These are phyloP conservation scores for Phytophthora multivora DNA, from an alignment of 352 stramenopile genomes.

Conservation along the genomic window DNA sequence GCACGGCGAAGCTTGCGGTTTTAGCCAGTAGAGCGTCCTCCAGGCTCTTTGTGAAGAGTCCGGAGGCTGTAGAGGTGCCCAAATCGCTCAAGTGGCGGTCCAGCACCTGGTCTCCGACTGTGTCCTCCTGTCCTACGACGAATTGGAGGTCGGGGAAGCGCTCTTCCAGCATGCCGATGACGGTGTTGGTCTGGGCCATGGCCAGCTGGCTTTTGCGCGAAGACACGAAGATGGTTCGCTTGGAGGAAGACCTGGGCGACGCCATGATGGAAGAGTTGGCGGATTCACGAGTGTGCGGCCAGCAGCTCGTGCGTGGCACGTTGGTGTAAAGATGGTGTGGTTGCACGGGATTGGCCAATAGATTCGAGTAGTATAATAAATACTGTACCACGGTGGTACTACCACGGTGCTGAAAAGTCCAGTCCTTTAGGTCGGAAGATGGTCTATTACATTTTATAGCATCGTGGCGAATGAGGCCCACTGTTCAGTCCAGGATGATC, in stretches of 20 bases:
- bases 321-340: background rate
- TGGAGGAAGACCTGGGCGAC: conserved; percentile 2
- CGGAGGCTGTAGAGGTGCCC: conserved; percentile 65
- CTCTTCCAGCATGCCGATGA: conserved; percentile 80
- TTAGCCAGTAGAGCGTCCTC: conserved; percentile 77
- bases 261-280: background rate
- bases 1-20: conserved; percentile 80
- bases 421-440: background rate
- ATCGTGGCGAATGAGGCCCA: too few species aligned
- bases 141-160: conserved; percentile 72
- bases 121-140: conserved; percentile 81
- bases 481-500: too few species aligned
- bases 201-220: conserved; percentile 89
- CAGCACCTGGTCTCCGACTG: conserved; percentile 82
- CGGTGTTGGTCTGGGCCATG: conserved; percentile 88
- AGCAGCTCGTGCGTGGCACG: background rate
- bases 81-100: conserved; percentile 81
- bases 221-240: conserved; percentile 78
- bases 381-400: too few species aligned
- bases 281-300: conserved; percentile 1
- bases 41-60: conserved; percentile 91
- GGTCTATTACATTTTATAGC: too few species aligned
- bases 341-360: background rate
- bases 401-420: too few species aligned
- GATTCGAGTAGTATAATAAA: too few species aligned